Conservation (phyloP, 2,329 filamentous ascomycete species). For the Epichloe gansuensis region DNA sequence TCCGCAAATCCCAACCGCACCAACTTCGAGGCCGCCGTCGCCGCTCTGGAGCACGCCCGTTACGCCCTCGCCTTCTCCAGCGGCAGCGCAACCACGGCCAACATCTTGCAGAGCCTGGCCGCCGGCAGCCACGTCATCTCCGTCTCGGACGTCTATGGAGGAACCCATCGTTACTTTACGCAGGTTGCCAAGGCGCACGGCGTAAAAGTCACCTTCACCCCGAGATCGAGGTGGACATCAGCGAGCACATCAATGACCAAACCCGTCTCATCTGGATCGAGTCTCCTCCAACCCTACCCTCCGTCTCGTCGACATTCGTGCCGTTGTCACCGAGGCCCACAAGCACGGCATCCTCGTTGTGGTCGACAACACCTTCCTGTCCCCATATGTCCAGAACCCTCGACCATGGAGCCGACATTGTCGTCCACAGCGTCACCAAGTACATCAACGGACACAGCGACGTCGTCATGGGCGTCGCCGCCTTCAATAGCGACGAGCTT, state of each 20-base stretch:
- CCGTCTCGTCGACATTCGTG: conserved; percentile 81
- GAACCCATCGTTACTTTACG: conserved; percentile 97
- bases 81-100: conserved; percentile 86
- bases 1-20: conserved; percentile 90
- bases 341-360: conserved; percentile 84
- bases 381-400: conserved; percentile 95
- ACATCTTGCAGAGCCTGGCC: conserved; percentile 83
- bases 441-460: conserved; percentile 98
- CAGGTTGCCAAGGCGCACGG: conserved; percentile 92
- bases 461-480: conserved; percentile 94
- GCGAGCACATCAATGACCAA: conserved; percentile 70
- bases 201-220: conserved; percentile 88
- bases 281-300: conserved; percentile 86
- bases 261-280: conserved; percentile 97
- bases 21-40: conserved; percentile 87
- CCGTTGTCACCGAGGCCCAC: conserved; percentile 73
- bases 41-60: conserved; percentile 82
- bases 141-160: conserved; percentile 94
- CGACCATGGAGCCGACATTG: conserved; percentile 88
- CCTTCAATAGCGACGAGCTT: conserved; percentile 79
- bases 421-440: conserved; percentile 95
- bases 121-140: conserved; percentile 89
- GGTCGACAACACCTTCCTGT: conserved; percentile 98
- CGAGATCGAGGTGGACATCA: conserved; percentile 79
- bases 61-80: conserved; percentile 91